A percentile compares a stretch with the other conserved stretches of the same genome.
phyloP scores from a whole-genome alignment of 2,329 filamentous ascomycete species.

The Cladosporium colombiae region DNA sequence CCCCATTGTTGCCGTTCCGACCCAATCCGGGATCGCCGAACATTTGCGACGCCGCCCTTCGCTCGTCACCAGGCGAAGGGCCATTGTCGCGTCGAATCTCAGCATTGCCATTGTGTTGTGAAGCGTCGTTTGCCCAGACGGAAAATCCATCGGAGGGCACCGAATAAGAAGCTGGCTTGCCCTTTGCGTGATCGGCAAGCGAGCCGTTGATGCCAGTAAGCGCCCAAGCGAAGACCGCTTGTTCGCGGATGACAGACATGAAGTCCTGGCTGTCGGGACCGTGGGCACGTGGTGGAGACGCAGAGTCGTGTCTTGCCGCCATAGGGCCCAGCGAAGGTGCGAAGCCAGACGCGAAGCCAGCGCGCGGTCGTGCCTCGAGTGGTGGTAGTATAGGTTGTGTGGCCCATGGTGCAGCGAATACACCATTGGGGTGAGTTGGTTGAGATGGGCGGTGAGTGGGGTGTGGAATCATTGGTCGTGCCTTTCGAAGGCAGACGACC shows the following conservation, averaged over 20 bases:
- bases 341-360: constrained; percentile 36
- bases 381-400: constrained; percentile 60
- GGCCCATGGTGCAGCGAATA: constrained; percentile 82
- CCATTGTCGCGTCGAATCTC: constrained; percentile 17
- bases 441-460: constrained; percentile 50
- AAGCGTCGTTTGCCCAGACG: constrained; percentile 54
- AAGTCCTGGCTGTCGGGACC: constrained; percentile 62
- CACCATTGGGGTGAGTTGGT: constrained; percentile 57
- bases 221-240: constrained; percentile 86
- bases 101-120: not conserved
- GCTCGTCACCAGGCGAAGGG: not conserved
- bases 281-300: constrained; percentile 38
- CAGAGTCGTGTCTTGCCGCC: constrained; percentile 27
- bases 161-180: constrained; percentile 63
- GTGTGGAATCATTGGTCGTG: constrained; percentile 68
- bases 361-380: constrained; percentile 37
- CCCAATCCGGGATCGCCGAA: constrained; percentile 37
- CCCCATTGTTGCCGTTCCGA: constrained; percentile 22
- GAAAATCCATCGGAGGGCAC: constrained; percentile 62
- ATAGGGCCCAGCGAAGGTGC: constrained; percentile 39
- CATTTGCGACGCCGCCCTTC: constrained; percentile 26
- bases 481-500: constrained; percentile 75
- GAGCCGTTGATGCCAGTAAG: constrained; percentile 78
- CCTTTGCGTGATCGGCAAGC: constrained; percentile 64
- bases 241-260: constrained; percentile 79